These are phyloP conservation scores for Fusarium devonianum DNA, from an alignment of 2,329 filamentous ascomycete genomes.

Conservation along the genomic window DNA sequence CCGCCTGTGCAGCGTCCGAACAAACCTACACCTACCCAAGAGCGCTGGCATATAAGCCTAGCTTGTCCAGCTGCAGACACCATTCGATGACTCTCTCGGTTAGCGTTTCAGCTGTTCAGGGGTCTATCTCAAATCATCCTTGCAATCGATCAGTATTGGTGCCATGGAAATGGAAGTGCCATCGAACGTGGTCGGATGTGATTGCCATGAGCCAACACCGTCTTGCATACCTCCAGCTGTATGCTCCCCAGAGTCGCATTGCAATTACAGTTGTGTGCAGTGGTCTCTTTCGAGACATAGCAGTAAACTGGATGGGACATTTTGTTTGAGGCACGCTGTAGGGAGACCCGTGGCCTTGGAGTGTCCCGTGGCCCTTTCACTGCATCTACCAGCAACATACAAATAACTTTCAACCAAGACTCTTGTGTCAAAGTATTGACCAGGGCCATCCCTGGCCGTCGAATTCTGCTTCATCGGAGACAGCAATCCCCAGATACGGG, in stretches of 20 bases:
- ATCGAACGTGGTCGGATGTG: no score
- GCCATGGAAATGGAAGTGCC: conserved; percentile 14
- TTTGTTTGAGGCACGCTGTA: no score
- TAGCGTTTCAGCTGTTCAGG: conserved; percentile 23
- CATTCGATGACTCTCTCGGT: conserved; percentile 5
- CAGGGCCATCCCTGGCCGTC: neutral
- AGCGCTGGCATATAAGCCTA: no score
- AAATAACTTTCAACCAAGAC: no score
- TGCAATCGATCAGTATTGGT: conserved; percentile 25
- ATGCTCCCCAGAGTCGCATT: neutral
- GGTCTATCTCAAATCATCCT: conserved; percentile 17
- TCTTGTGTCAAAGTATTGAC: neutral
- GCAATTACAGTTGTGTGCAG: conserved; percentile 5
- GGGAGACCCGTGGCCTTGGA: no score
- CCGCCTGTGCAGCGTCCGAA: conserved; percentile 3
- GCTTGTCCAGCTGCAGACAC: neutral
- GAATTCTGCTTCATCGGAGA: neutral
- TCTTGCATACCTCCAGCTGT: no score
- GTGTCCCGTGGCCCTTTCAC: no score
- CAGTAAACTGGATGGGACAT: no score
- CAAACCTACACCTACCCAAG: no score
- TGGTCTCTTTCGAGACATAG: neutral
- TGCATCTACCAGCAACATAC: no score
- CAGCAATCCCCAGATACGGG: neutral
- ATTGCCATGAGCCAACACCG: conserved; percentile 11